Evolutionary conservation across 495 filamentous ascomycete species (phyloP), one percentile per base, ranked within the genome.

Genomic region (Hypoxylon intermedium): DNA sequence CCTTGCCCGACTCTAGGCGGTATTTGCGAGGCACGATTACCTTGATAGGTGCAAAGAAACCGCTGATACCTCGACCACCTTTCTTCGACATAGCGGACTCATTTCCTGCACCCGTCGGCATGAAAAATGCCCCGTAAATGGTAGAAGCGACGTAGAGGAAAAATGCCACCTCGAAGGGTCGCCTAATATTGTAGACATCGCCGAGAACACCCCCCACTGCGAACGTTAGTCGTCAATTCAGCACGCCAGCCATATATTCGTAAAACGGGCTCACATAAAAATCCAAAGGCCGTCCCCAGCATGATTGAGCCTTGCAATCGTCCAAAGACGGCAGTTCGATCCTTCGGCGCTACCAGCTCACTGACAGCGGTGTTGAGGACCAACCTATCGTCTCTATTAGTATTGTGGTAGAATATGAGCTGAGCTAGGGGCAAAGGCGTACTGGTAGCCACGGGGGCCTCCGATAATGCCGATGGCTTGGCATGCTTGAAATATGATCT

Each of bases 401-500:
- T 16, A 55, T 11, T n/a, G 23, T 5, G 11, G 3, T 19, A 4
- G 28, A 6, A 15, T 2, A 13, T 36, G 1, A 36, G n/a, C 24
- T 26, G 4, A 26, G 3, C 13, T 6, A 7, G 33, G 2, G 2
- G 38, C 7, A 24, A 16, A 12, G 6, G 65, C 73, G n/a, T 44
- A 77, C 52, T 85, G 73, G 52, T 84, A 86, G 1, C 83, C 83
- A 9, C 73, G 75, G 0, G 83, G 83, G 0, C 83, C 83, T 1
- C 83, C 83, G 5, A 85, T 60, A 13, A 86, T 73, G 1, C 82
- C 84, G 31, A 86, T 80, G 18, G 79, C 65, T 73, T 86, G 83
- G 2, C 53, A 68, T 11, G 62, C 69, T 57, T 86, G 83, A 42
- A 85, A 77, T 18, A 86, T 80, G 11, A 80, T 58, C 24, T 84